Evolutionary conservation across 1,284 basidiomycete genomes (phyloP).

Genomic region (Coriolopsis trogii): DNA sequence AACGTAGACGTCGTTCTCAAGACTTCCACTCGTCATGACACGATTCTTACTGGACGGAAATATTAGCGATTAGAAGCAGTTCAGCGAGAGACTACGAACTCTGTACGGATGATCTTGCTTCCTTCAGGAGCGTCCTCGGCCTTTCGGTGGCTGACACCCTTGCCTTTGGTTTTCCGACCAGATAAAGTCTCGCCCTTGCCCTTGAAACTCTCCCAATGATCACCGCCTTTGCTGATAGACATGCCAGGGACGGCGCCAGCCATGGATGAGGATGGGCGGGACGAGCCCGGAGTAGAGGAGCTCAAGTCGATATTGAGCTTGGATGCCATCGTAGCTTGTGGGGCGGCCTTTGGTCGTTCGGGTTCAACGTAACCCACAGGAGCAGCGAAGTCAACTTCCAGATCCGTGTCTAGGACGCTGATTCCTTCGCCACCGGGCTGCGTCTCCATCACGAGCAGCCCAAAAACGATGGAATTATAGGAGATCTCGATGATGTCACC

Average conservation of each 20-base stretch:
- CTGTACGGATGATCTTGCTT: constrained; percentile 88
- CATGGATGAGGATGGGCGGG: constrained; percentile 76
- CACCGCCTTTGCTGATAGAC: constrained; percentile 70
- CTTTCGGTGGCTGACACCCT: constrained; percentile 82
- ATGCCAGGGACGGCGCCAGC: constrained; percentile 66
- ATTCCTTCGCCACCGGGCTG: constrained; percentile 89
- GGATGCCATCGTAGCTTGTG: constrained; percentile 93
- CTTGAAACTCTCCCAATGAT: constrained; percentile 91
- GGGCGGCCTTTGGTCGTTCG: constrained; percentile 78
- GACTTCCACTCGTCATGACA: constrained; percentile 83
- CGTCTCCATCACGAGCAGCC: constrained; percentile 95
- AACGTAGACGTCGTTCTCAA: constrained; percentile 78
- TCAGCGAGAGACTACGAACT: constrained; percentile 55
- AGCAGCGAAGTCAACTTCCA: constrained; percentile 87
- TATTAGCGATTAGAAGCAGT: constrained; percentile 17
- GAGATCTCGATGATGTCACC: constrained; percentile 92
- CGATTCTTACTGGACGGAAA: constrained; percentile 66
- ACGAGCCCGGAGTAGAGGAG: constrained; percentile 79
- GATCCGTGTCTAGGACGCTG: constrained; percentile 91
- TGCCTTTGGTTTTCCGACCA: constrained; percentile 91
- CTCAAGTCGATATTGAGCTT: constrained; percentile 95
- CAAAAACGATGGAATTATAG: constrained; percentile 93
- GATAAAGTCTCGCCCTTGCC: constrained; percentile 88
- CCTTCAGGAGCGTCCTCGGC: constrained; percentile 78
- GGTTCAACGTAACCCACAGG: constrained; percentile 89